These are phyloP conservation scores for Tricholoma bakamatsutake DNA, from an alignment of 768 basidiomycete genomes.

Conservation along the genomic window DNA sequence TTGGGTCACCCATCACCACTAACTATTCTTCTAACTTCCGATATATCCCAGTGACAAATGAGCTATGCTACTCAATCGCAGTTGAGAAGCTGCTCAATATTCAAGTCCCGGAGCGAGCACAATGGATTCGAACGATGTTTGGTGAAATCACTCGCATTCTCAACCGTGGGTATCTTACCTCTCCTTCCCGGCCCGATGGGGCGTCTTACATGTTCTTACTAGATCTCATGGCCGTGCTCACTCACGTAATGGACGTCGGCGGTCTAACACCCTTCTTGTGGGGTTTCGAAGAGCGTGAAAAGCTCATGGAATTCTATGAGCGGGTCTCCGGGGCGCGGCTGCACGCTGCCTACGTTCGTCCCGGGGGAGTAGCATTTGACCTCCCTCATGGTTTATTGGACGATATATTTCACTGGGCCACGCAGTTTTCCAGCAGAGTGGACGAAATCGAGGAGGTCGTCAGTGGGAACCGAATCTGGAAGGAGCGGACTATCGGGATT, in stretches of 20 bases:
- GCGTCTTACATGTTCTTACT: not conserved
- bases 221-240: conserved; percentile 96
- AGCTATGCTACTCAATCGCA: conserved; percentile 93
- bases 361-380: conserved; percentile 97
- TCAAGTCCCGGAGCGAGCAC: conserved; percentile 92
- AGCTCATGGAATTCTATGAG: conserved; percentile 99
- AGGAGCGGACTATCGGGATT: conserved; percentile 85
- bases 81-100: conserved; percentile 98
- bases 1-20: conserved; percentile 31
- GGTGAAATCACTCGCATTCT: conserved; percentile 95
- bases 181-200: conserved; percentile 1
- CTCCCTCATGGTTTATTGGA: conserved; percentile 97
- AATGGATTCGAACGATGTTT: conserved; percentile 97
- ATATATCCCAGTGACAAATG: conserved; percentile 84
- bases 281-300: conserved; percentile 99
- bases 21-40: conserved; percentile 4
- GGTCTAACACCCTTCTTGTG: conserved; percentile 98
- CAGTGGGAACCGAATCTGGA: conserved; percentile 98
- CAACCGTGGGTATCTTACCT: conserved; percentile 57
- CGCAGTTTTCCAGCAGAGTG: conserved; percentile 84
- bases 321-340: conserved; percentile 97
- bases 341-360: conserved; percentile 96
- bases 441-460: conserved; percentile 99
- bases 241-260: conserved; percentile 96
- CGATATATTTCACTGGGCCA: conserved; percentile 97